phyloP scores from a whole-genome alignment of 1,284 basidiomycete species.

The Phellinidium pouzarii region DNA sequence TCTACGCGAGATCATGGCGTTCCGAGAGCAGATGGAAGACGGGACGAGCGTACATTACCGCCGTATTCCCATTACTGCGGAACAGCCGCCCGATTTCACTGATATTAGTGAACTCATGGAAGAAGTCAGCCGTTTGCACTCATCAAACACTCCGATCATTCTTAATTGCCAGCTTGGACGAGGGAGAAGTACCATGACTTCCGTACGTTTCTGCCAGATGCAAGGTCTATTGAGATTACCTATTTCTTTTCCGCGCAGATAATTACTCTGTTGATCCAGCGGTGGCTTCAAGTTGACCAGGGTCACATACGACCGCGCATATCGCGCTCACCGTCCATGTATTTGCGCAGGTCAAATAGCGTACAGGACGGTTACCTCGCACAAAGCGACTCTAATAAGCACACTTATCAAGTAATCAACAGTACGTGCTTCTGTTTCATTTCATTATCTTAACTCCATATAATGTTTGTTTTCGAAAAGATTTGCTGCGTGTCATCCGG shows the following conservation, averaged over 20 bases:
- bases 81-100: slow-evolving; percentile 62
- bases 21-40: slow-evolving; percentile 36
- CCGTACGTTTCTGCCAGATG: slow-evolving; percentile 41
- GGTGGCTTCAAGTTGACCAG: slow-evolving; percentile 60
- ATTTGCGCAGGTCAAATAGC: slow-evolving; percentile 15
- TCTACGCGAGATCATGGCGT: slow-evolving; percentile 86
- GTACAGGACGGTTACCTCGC: neutral
- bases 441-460: neutral
- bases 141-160: slow-evolving; percentile 76
- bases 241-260: slow-evolving; percentile 39
- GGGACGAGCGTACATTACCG: slow-evolving; percentile 69
- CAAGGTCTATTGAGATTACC: neutral
- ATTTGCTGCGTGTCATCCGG: slow-evolving; percentile 88
- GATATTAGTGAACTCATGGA: slow-evolving; percentile 76
- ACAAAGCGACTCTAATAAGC: slow-evolving; percentile 35
- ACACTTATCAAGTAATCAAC: slow-evolving; percentile 76
- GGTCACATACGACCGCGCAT: neutral
- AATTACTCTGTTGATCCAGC: slow-evolving; percentile 79
- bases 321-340: slow-evolving; percentile 18
- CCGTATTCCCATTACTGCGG: slow-evolving; percentile 89
- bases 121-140: slow-evolving; percentile 71
- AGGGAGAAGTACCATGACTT: slow-evolving; percentile 88
- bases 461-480: slow-evolving; percentile 32
- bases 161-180: slow-evolving; percentile 96
- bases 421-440: slow-evolving; percentile 40